phyloP scores from a whole-genome alignment of 2,329 filamentous ascomycete species.

The Colletotrichum australisinense region DNA sequence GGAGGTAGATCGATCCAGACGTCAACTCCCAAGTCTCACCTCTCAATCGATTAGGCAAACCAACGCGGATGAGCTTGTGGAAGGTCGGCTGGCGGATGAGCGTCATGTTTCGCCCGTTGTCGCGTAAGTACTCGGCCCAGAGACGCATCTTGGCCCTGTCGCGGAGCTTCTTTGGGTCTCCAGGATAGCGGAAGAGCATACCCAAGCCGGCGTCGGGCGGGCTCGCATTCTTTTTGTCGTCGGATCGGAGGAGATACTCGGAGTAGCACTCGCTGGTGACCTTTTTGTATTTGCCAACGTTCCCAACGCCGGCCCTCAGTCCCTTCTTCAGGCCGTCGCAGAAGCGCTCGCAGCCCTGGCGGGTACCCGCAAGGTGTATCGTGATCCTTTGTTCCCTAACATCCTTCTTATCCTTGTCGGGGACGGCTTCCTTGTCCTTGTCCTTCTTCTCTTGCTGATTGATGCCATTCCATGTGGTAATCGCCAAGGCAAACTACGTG shows the following conservation, averaged over 20 bases:
- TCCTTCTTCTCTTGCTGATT: conserved; percentile 58
- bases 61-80: conserved; percentile 96
- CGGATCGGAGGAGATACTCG: conserved; percentile 78
- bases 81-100: conserved; percentile 96
- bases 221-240: conserved; percentile 70
- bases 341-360: conserved; percentile 92
- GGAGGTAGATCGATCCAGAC: conserved; percentile 89
- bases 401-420: conserved; percentile 50
- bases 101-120: conserved; percentile 94
- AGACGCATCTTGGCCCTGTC: conserved; percentile 97
- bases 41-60: conserved; percentile 89
- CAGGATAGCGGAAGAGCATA: conserved; percentile 92
- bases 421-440: conserved; percentile 53
- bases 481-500: conserved; percentile 83
- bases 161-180: conserved; percentile 91
- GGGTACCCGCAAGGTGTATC: conserved; percentile 88
- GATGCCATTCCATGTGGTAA: conserved; percentile 93
- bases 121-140: conserved; percentile 95
- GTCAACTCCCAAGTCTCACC: conserved; percentile 97
- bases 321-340: conserved; percentile 96
- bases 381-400: conserved; percentile 84
- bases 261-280: conserved; percentile 91
- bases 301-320: conserved; percentile 85
- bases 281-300: conserved; percentile 84
- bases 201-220: conserved; percentile 94